Conservation (phyloP, 73 alveolate genomes). For the Tetrahymena malaccensis region DNA sequence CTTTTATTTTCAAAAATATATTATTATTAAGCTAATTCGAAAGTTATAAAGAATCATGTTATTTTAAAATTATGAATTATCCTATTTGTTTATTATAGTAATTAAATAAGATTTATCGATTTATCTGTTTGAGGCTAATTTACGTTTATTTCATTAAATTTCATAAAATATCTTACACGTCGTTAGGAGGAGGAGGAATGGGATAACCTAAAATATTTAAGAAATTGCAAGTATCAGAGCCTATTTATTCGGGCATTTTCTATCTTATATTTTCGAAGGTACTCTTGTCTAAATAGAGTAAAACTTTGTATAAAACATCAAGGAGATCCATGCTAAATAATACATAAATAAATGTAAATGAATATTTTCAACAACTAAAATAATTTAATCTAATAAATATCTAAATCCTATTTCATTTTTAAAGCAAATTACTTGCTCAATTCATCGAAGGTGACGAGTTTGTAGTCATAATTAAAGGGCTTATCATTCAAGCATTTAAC, state of each 20-base stretch:
- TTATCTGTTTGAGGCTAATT: background rate
- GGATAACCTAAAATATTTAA: constrained; percentile 74
- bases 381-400: background rate
- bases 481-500: background rate
- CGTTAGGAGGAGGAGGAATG: constrained; percentile 51
- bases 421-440: background rate
- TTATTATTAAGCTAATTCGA: constrained; percentile 34
- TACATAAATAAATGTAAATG: background rate
- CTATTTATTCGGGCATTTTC: constrained; percentile 71
- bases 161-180: background rate
- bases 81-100: background rate
- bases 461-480: background rate
- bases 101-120: background rate
- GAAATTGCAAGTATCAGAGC: constrained; percentile 67
- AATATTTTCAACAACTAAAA: background rate
- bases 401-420: background rate
- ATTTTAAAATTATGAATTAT: background rate
- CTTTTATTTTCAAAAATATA: background rate
- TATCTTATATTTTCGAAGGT: constrained; percentile 49
- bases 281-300: constrained; percentile 67
- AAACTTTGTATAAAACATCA: constrained; percentile 66
- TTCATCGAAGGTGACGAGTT: background rate
- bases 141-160: background rate
- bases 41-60: background rate
- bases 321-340: constrained; percentile 46